Base-by-base conservation (phyloP, 768 basidiomycete species). In the Nidularia pulvinata region DNA sequence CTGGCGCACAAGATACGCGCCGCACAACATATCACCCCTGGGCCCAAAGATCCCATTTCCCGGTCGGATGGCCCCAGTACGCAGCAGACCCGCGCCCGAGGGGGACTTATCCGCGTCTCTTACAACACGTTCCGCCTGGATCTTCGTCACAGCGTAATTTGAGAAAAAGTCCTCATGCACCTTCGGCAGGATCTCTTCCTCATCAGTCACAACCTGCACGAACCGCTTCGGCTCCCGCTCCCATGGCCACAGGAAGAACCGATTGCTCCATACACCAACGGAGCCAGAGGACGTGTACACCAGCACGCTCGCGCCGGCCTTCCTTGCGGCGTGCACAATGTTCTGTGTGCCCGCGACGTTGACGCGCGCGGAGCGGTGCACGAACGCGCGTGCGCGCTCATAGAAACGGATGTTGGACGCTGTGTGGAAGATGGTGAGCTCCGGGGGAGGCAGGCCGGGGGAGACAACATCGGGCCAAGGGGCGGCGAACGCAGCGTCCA, bases 341-440 rank as follows among this genome's bases (percentile, higher is more conserved):
- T 91, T 90, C 61, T 80, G 63, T 13, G 88, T 89, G 2, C 90
- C 90, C 1, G 68, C 61, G 5, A 89, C 76, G 63, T 91, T 91
- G 47, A 91, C 86, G 34, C 66, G 71, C 35, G 76, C 72, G 6
- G 89, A 91, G 25, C 73, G 74, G 4, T 71, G 67, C 11, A 88
- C 65, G 14, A 90, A 76, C 3, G 62, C 62, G 0, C 68, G 56
- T 54, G 79, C 75, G 7, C 85, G 83, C 58, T 91, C 90, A 61
- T 84, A 92, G 64, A 88, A 91, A 4, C 88, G 86, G 57, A 91
- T 91, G 57, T 79, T 88, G 14, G 90, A 86, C 0, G 86, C 89
- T 19, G 87, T 86, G 62, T 91, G 88, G 65, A 90, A 88, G 7
- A 92, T 79, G 1, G 89, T 89, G 19, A 86, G 69, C 50, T 76